phyloP scores from a whole-genome alignment of 2,329 filamentous ascomycete species.

The Nigrograna mackinnonii region DNA sequence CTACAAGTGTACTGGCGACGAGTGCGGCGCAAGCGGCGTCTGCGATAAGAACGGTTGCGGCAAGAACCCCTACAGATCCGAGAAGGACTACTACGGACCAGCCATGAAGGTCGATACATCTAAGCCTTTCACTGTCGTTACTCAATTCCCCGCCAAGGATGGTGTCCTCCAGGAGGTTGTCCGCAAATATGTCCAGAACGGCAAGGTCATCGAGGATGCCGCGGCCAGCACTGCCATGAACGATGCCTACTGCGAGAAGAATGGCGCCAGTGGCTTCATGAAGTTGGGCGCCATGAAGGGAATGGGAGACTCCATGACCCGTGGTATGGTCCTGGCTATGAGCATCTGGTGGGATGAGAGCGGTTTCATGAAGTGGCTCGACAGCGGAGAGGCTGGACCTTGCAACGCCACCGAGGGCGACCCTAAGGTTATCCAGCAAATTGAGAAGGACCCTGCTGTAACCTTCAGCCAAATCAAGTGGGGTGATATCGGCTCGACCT shows the following conservation, averaged over 20 bases:
- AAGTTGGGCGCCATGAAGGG: slow-evolving; percentile 46
- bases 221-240: slow-evolving; percentile 37
- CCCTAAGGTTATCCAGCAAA: slow-evolving; percentile 51
- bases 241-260: slow-evolving; percentile 31
- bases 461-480: slow-evolving; percentile 62
- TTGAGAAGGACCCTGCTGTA: slow-evolving; percentile 55
- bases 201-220: slow-evolving; percentile 62
- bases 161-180: slow-evolving; percentile 64
- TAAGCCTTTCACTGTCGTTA: slow-evolving; percentile 66
- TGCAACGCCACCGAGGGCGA: slow-evolving; percentile 59
- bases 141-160: slow-evolving; percentile 65
- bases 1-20: slow-evolving; percentile 46
- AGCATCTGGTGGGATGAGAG: slow-evolving; percentile 60
- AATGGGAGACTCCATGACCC: slow-evolving; percentile 51
- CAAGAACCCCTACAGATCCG: slow-evolving; percentile 35
- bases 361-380: slow-evolving; percentile 62
- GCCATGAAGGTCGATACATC: slow-evolving; percentile 59
- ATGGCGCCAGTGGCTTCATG: slow-evolving; percentile 30
- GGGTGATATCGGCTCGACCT: slow-evolving; percentile 64
- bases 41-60: slow-evolving; percentile 42
- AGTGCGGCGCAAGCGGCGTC: slow-evolving; percentile 38
- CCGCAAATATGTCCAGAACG: slow-evolving; percentile 68
- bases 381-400: slow-evolving; percentile 55
- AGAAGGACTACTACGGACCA: slow-evolving; percentile 30
- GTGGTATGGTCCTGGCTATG: slow-evolving; percentile 59